Evolutionary conservation across 352 stramenopile species (phyloP), one percentile per base, ranked within the genome.

Genomic region (Pythium vanterpoolii): DNA sequence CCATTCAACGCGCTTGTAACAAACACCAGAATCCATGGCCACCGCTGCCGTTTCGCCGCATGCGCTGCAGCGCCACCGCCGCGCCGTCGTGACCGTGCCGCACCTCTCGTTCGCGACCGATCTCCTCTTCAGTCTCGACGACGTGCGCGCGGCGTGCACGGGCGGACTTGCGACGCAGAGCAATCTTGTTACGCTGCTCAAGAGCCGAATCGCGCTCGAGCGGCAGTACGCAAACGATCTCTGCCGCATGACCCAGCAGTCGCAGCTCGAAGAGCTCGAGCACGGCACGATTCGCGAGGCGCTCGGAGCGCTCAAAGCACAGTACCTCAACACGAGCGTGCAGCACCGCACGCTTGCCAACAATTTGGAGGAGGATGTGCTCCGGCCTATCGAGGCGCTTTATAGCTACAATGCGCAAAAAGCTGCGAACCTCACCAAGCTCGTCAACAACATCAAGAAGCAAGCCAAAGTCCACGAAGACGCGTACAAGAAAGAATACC

Each of bases 251-350:
- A 76, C 81, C 5, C 73, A 79, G 27, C 68, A 72, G 30, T 85
- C 77, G 27, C 70, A 77, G 26, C 56, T 90, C 3, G 78, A 92
- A 5, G 77, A 86, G 31, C 55, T 77, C 19, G 79, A 86, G 38
- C 56, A 76, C 21, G 71, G 77, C 33, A 83, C 73, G 21, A 80
- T 82, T 62, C 69, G 80, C 39, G 71, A 73, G 38, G 83, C 85
- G 3, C 72, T 93, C 34, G 71, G 68, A 4, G 79, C 71, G 49
- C 64, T 95, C 48, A 71, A 72, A 49, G 75, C 77, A 4, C 85
- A 93, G 68, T 95, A 93, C 51, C 51, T 87, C 39, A 93, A 95
- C 66, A 87, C 82, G 34, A 90, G 85, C 33, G 82, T 90, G 45
- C 85, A 95, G 64, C 85, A 95, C 61, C 72, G 77, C 19, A 60